phyloP scores from a whole-genome alignment of 768 basidiomycete genomes.

The Clitopilus passeckerianus region DNA sequence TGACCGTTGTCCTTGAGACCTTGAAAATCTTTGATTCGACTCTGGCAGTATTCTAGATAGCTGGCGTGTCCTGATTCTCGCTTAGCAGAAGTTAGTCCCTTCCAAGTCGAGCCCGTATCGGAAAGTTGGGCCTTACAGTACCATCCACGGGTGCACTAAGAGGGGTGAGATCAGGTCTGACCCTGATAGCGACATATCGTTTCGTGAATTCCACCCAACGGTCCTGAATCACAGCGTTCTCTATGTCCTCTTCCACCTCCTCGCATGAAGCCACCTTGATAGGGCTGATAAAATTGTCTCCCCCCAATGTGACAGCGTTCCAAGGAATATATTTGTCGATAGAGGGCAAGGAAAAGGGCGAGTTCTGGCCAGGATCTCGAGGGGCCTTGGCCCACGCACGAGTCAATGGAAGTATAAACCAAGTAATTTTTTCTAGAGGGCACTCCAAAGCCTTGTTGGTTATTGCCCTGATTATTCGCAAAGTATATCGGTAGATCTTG shows the following conservation, averaged over 20 bases:
- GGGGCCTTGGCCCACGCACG: constrained; percentile 27
- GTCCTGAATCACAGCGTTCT: constrained; percentile 72
- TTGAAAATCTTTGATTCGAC: constrained; percentile 55
- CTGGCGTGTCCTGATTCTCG: constrained; percentile 56
- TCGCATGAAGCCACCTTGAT: constrained; percentile 34
- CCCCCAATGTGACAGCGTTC: constrained; percentile 52
- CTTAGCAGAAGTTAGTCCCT: constrained; percentile 26
- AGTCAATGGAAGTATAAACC: constrained; percentile 63
- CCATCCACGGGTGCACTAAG: constrained; percentile 65
- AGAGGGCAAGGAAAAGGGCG: constrained; percentile 21
- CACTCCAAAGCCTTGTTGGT: constrained; percentile 68
- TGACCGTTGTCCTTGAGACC: constrained; percentile 59
- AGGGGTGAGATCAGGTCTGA: constrained; percentile 69
- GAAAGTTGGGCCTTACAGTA: constrained; percentile 37
- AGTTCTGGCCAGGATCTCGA: constrained; percentile 7
- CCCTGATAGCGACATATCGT: constrained; percentile 51
- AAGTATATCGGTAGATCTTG: constrained; percentile 55
- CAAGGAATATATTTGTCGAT: constrained; percentile 54
- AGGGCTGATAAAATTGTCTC: constrained; percentile 44
- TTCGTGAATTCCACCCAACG: constrained; percentile 72
- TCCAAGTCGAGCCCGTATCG: no score
- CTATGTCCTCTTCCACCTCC: constrained; percentile 37
- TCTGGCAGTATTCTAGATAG: constrained; percentile 64
- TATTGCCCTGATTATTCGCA: constrained; percentile 55
- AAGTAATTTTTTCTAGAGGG: constrained; percentile 47